Base-by-base conservation (phyloP, 345 rosid species). In the Gossypium rotundifolium region DNA sequence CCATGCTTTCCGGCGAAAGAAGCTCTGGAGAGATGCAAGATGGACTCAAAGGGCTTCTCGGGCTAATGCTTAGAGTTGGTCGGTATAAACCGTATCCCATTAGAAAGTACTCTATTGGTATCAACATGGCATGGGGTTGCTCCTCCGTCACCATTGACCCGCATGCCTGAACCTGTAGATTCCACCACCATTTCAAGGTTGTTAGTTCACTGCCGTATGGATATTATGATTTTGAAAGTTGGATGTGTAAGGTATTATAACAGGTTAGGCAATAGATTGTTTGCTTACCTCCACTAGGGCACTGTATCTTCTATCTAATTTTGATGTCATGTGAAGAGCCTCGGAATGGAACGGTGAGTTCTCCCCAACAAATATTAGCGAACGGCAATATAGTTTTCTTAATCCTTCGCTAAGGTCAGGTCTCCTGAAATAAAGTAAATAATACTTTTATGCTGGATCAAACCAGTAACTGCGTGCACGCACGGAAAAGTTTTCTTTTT, bases 1-100 rank as follows among this genome's bases (percentile, higher is more conserved):
- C 99, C 99, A 96, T 93, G 88, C 94, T 93, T 84, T 96, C 98
- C 0, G 97, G 99, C 4, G 99, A 90, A 16, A 96, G 92, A 66
- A 96, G 97, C 84, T 96, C 98, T 0, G 97, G 94, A 4, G 98
- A 86, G 76, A 96, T 90, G 84, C 92, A 79, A 9, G 85, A 76
- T 0, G 97, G 93, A 76, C 91, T 96, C 85, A 96, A 81, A 2
- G 99, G 94, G 71, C 97, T 91, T 82, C 99, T 88, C 0, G 99
- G 99, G 77, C 99, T 95, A 25, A 84, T 83, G 66, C 92, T 90
- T 64, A 85, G 85, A 2, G 93, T 81, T 33, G 91, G 97, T 74
- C 88, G 87, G 84, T 85, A 93, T 70, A 95, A 79, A 20, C 96
- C 93, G 52, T 84, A 95, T 44, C 92, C 98, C 89, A 87, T 89